Base-by-base conservation (phyloP, 73 alveolate genomes). In the Stentor coeruleus region DNA sequence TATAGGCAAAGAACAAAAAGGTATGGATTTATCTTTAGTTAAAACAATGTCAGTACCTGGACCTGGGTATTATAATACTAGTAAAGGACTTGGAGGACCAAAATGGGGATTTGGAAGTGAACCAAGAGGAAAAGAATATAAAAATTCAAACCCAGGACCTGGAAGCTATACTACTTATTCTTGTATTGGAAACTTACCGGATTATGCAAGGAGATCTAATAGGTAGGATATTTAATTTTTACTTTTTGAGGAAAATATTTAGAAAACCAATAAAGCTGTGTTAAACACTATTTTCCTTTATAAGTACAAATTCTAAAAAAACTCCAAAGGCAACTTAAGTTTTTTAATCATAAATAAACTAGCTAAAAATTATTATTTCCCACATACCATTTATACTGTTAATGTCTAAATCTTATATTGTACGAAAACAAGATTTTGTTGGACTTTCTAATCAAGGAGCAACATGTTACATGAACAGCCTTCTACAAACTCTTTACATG, bases 381-480 rank as follows among this genome's bases (percentile, higher is more conserved):
- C n/a, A n/a, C n/a, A n/a, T n/a, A n/a, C n/a, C n/a, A n/a, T n/a
- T n/a, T n/a, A n/a, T n/a, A n/a, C n/a, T n/a, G 66, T 20, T 6
- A 49, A 49, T 49, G 66, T 49, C 66, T 20, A 49, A 49, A 49
- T 20, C 6, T 11, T 49, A 11, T 20, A 20, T 20, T 11, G 66
- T 49, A 11, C 6, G 66, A 20, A 66, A 66, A 33, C 79, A 66
- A 75, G 72, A 75, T 20, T 75, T 37, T 38, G 90, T 90, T 58
- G 99, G 99, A 14, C 91, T 96, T 33, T 91, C 94, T 66, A 96
- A 96, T 74, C 97, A 96, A 83, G 98, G 98, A 3, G 94, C 98
- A 38, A 92, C 98, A 0, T 92, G 98, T 74, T 92, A 92, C 82
- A 90, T 92, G 91, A 92, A 92, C 81, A 59, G 90, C 58, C 92